Evolutionary conservation across 805 yeast species (phyloP).

Genomic region (Ogataea thermomethanolica): DNA sequence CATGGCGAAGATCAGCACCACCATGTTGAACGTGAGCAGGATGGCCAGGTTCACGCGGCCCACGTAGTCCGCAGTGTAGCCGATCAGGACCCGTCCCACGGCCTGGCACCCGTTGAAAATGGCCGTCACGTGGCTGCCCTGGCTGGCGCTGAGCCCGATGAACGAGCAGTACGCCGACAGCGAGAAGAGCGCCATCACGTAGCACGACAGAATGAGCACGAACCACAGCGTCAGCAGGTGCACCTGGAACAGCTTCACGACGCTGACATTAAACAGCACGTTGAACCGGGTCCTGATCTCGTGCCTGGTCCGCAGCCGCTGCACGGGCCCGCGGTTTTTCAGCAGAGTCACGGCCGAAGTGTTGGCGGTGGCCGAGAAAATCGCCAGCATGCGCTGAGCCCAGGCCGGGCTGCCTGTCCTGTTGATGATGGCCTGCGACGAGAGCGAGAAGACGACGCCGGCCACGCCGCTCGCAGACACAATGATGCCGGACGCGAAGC

Average conservation of each 20-base stretch:
- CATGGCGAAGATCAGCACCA: slow-evolving; percentile 41
- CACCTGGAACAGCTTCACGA: slow-evolving; percentile 18
- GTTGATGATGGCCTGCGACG: slow-evolving; percentile 36
- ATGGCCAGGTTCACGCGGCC: slow-evolving; percentile 47
- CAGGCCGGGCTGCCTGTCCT: slow-evolving; percentile 40
- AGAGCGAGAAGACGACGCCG: slow-evolving; percentile 38
- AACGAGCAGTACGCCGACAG: slow-evolving; percentile 46
- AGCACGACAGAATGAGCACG: slow-evolving; percentile 39
- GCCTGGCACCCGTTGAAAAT: slow-evolving; percentile 45
- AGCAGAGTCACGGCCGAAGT: slow-evolving; percentile 41
- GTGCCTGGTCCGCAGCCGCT: slow-evolving; percentile 15
- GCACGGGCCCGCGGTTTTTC: slow-evolving; percentile 37
- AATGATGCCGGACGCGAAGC: slow-evolving; percentile 39
- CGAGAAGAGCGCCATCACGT: slow-evolving; percentile 44
- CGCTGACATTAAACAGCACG: slow-evolving; percentile 21
- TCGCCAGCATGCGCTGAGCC: slow-evolving; percentile 44
- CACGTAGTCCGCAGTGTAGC: slow-evolving; percentile 40
- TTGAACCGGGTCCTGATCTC: slow-evolving; percentile 18
- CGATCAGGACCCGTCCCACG: slow-evolving; percentile 49
- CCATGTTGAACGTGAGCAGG: slow-evolving; percentile 32
- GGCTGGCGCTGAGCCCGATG: slow-evolving; percentile 42
- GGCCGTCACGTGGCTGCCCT: slow-evolving; percentile 46
- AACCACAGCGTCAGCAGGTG: slow-evolving; percentile 23
- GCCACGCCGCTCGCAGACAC: slow-evolving; percentile 44
- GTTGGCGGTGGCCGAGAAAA: slow-evolving; percentile 36